phyloP scores from a whole-genome alignment of 2,329 filamentous ascomycete genomes.

The Aspergillus japonicus region DNA sequence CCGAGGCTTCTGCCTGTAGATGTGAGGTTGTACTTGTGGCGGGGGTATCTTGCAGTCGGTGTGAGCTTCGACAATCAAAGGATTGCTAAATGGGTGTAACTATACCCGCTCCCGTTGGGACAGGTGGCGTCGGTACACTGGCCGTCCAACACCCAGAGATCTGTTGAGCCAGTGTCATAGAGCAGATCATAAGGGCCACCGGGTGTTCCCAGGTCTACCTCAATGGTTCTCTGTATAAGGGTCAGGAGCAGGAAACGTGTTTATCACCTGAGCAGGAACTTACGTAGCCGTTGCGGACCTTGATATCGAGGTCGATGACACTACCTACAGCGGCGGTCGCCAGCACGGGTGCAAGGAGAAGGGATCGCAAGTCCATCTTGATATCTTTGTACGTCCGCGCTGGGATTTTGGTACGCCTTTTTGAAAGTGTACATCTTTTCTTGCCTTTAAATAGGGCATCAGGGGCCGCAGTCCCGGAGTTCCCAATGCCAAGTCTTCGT shows the following conservation, averaged over 20 bases:
- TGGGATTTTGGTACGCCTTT: no score
- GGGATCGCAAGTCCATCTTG: neutral
- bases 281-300: neutral
- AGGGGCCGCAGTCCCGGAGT: no score
- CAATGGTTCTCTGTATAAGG: neutral
- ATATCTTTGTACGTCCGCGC: no score
- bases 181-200: neutral
- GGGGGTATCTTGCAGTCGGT: neutral
- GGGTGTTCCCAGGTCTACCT: neutral
- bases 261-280: neutral
- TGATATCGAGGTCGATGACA: constrained; percentile 1
- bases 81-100: no score
- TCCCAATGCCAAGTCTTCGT: no score
- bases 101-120: neutral
- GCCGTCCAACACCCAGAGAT: neutral
- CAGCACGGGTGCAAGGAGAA: neutral
- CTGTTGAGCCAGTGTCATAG: neutral
- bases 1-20: neutral
- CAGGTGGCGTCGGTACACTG: neutral
- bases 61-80: no score
- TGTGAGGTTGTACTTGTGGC: neutral
- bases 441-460: no score
- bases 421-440: no score
- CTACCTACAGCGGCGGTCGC: neutral
- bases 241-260: neutral